Conservation (phyloP, 257 asterid genomes). For the Catharanthus roseus region DNA sequence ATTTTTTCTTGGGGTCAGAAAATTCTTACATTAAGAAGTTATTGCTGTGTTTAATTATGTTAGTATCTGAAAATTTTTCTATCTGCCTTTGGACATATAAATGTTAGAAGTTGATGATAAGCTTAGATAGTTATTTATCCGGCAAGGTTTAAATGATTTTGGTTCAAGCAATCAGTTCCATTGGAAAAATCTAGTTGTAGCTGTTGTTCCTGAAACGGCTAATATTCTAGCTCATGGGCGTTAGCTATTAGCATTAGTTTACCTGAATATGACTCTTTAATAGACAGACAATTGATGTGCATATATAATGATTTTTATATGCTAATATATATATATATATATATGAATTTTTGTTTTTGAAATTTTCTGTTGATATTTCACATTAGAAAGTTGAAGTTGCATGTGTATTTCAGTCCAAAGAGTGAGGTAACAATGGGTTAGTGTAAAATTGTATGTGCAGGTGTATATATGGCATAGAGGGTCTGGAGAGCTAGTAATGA, state of each 20-base stretch:
- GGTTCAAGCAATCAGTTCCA: slow-evolving; percentile 1
- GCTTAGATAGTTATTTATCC: not conserved
- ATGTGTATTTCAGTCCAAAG: not conserved
- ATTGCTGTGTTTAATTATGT: not conserved
- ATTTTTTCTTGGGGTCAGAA: not conserved
- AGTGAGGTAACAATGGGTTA: slow-evolving; percentile 5
- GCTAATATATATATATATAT: too few species aligned
- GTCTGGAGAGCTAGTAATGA: slow-evolving; percentile 62
- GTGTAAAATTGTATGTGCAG: slow-evolving; percentile 25
- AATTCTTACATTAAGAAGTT: not conserved
- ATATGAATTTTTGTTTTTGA: too few species aligned
- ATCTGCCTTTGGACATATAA: not conserved
- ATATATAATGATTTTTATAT: too few species aligned
- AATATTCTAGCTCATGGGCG: not conserved
- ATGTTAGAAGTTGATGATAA: not conserved
- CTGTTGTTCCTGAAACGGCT: not conserved
- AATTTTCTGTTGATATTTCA: not conserved
- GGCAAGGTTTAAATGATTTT: not conserved
- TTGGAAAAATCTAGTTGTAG: not conserved
- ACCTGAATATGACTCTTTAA: not conserved
- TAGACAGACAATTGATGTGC: too few species aligned
- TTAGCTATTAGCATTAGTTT: not conserved
- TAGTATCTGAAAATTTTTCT: not conserved
- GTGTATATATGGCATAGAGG: slow-evolving; percentile 77
- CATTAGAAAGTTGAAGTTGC: not conserved